These are phyloP conservation scores for Chrysoporthe cubensis DNA, from an alignment of 2,329 filamentous ascomycete species.

Conservation along the genomic window DNA sequence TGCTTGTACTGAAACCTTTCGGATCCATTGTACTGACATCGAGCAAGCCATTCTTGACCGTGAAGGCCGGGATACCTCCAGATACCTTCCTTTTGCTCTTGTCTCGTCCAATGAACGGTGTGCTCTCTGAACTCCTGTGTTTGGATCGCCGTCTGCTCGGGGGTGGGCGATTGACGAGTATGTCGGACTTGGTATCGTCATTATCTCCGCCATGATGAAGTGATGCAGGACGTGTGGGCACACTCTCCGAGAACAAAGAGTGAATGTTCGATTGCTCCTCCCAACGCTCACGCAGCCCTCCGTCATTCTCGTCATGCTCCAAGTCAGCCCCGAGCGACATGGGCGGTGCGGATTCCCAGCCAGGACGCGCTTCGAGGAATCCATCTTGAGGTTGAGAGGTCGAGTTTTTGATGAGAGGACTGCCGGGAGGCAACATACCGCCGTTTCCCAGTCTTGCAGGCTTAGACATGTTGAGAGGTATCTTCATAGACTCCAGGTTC, in stretches of 20 bases:
- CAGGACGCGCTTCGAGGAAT: neutral
- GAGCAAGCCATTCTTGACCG: slow-evolving; percentile 22
- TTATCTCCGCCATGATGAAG: slow-evolving; percentile 1
- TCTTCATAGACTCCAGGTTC: slow-evolving; percentile 24
- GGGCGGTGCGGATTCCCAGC: slow-evolving; percentile 21
- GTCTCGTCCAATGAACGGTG: slow-evolving; percentile 4
- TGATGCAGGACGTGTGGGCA: slow-evolving; percentile 18
- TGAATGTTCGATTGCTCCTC: slow-evolving; percentile 28
- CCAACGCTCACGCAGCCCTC: slow-evolving; percentile 25
- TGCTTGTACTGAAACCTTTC: slow-evolving; percentile 22
- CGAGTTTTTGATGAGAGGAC: slow-evolving; percentile 2
- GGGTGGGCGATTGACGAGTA: slow-evolving; percentile 26
- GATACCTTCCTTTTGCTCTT: neutral
- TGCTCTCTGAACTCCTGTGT: slow-evolving; percentile 11
- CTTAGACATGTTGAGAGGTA: slow-evolving; percentile 16
- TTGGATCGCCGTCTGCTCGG: slow-evolving; percentile 19
- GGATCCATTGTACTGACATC: neutral
- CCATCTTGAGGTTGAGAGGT: slow-evolving; percentile 1
- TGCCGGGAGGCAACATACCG: slow-evolving; percentile 3
- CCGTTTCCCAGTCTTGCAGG: slow-evolving; percentile 5
- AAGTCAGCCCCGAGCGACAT: neutral
- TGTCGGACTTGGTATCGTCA: slow-evolving; percentile 23
- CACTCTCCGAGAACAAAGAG: slow-evolving; percentile 27
- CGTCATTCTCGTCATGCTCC: slow-evolving; percentile 13
- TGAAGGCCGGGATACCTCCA: slow-evolving; percentile 16